Conservation (phyloP, 371 early-diverging fungal genomes). For the Syncephalastrum racemosum region DNA sequence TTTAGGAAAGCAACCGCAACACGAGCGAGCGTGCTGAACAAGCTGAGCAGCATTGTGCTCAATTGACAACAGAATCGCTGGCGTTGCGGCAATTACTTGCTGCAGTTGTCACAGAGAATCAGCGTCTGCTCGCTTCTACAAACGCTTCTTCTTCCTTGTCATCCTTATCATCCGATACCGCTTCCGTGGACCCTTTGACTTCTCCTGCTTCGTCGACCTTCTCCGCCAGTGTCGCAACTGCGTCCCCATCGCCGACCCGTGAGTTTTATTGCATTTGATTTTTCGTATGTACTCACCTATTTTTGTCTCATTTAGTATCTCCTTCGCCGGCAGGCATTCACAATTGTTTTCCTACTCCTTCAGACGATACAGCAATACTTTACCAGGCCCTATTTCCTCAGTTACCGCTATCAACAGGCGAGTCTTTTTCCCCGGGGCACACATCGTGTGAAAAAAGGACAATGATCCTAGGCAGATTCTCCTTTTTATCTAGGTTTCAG, state of each 20-base stretch:
- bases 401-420: slow-evolving; percentile 6
- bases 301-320: no score
- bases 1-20: slow-evolving; percentile 18
- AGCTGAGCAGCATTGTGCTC: slow-evolving; percentile 12
- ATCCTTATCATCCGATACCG: neutral
- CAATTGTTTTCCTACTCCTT: no score
- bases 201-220: neutral
- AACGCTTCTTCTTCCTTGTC: neutral
- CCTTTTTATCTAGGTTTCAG: neutral
- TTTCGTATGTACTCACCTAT: no score
- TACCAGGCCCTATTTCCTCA: no score
- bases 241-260: neutral
- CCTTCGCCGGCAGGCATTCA: no score
- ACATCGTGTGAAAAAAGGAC: neutral
- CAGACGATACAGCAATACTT: no score
- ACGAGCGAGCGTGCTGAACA: slow-evolving; percentile 12
- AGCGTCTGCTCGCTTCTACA: slow-evolving; percentile 1
- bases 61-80: slow-evolving; percentile 1
- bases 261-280: no score
- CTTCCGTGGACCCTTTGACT: no score
- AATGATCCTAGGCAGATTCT: slow-evolving; percentile 15
- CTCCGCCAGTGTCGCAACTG: neutral
- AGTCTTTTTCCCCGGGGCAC: slow-evolving; percentile 3
- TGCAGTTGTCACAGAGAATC: slow-evolving; percentile 11
- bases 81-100: slow-evolving; percentile 4